These are phyloP conservation scores for Corymbia calophylla DNA, from an alignment of 441 rosid genomes.

Conservation along the genomic window DNA sequence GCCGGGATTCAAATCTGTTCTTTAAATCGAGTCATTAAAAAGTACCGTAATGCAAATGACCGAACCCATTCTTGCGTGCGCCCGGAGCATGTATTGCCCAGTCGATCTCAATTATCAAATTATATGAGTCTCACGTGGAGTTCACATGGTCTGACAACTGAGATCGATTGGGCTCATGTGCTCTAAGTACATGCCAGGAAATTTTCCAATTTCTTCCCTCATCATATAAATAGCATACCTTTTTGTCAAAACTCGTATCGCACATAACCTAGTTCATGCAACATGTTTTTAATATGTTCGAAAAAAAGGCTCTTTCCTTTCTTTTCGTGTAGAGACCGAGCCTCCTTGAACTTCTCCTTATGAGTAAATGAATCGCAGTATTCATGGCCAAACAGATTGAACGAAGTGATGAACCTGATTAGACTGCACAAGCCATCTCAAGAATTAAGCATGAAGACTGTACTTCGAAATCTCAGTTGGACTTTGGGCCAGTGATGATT, in stretches of 20 bases:
- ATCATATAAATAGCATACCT: too few relatives aligned
- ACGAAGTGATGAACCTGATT: too few relatives aligned
- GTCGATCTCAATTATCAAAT: background rate
- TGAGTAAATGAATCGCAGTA: background rate
- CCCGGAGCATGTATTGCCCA: background rate
- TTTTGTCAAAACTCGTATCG: too few relatives aligned
- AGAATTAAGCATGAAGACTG: too few relatives aligned
- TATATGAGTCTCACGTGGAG: background rate
- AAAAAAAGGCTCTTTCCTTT: background rate
- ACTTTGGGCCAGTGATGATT: background rate
- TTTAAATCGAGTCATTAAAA: background rate
- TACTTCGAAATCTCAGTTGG: background rate
- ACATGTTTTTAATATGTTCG: too few relatives aligned
- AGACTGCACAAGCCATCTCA: too few relatives aligned
- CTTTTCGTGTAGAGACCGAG: background rate
- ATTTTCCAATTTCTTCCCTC: too few relatives aligned
- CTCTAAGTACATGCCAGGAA: background rate
- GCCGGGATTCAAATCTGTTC: background rate
- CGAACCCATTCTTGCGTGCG: background rate
- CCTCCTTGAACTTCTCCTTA: background rate
- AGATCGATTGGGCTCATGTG: accelerated
- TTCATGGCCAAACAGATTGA: too few relatives aligned
- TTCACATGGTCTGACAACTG: background rate
- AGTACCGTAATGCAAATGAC: background rate
- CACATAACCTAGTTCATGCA: too few relatives aligned